Conservation (phyloP, 73 alveolate genomes). For the Tetrahymena elliotti region DNA sequence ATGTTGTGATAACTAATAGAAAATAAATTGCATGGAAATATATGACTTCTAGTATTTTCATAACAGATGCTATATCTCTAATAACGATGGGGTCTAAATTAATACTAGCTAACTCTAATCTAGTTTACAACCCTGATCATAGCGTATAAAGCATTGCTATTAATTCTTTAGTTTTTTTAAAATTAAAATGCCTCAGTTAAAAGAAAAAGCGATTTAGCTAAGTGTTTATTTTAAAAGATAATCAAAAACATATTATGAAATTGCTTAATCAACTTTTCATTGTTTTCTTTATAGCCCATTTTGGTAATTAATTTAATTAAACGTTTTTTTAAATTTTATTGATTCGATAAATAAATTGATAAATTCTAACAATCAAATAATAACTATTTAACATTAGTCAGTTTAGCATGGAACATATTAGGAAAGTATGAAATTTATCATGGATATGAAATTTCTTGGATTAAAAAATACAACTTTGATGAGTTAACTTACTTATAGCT, state of each 20-base stretch:
- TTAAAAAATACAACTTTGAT: neutral
- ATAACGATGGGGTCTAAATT: neutral
- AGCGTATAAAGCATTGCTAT: neutral
- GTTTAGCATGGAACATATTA: neutral
- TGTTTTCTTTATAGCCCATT: neutral
- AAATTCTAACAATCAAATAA: neutral
- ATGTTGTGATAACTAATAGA: neutral
- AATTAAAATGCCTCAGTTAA: neutral
- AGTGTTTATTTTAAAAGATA: neutral
- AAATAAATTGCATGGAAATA: neutral
- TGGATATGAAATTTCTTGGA: neutral
- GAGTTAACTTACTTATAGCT: neutral
- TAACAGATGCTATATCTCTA: neutral
- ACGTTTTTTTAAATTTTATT: too few relatives aligned
- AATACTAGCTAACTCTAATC: neutral
- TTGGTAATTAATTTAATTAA: neutral
- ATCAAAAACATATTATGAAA: neutral
- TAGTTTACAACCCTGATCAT: neutral
- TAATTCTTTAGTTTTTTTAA: too few relatives aligned
- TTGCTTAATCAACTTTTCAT: too few relatives aligned
- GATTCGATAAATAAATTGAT: too few relatives aligned
- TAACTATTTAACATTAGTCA: neutral
- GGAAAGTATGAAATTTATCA: neutral
- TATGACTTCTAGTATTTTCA: neutral
- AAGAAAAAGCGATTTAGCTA: neutral